phyloP scores from a whole-genome alignment of 208 protist genomes.

The Trypanosoma cruzi region DNA sequence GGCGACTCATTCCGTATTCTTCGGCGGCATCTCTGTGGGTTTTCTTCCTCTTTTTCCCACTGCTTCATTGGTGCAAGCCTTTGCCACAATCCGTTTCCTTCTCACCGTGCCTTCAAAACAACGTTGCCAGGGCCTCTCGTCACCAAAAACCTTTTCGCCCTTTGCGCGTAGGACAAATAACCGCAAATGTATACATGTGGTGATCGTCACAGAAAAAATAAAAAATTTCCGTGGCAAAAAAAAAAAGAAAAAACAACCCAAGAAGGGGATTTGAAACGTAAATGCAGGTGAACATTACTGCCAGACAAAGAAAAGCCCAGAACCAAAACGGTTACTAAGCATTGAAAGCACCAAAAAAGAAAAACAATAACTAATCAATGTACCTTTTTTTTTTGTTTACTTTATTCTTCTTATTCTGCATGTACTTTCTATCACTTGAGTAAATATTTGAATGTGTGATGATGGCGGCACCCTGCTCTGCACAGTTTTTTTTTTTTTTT shows the following conservation, averaged over 20 bases:
- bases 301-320: not conserved
- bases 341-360: not conserved
- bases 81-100: too few species aligned
- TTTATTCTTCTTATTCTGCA: not conserved
- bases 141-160: not conserved
- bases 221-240: too few species aligned
- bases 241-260: too few species aligned
- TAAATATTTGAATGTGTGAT: conserved; percentile 1
- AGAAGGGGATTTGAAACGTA: too few species aligned
- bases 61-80: not conserved
- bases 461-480: too few species aligned
- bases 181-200: not conserved
- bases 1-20: not conserved
- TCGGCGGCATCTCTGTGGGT: not conserved
- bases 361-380: not conserved
- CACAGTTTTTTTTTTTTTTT: not conserved
- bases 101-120: not conserved
- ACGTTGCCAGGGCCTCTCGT: not conserved
- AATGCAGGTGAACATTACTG: too few species aligned
- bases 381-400: too few species aligned
- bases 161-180: not conserved
- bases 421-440: conserved; percentile 5
- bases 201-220: too few species aligned
- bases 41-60: not conserved
- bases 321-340: not conserved